Evolutionary conservation across 192 early-diverging fungal species (phyloP), one percentile per base, ranked within the genome.

Genomic region (Coemansia sp.): DNA sequence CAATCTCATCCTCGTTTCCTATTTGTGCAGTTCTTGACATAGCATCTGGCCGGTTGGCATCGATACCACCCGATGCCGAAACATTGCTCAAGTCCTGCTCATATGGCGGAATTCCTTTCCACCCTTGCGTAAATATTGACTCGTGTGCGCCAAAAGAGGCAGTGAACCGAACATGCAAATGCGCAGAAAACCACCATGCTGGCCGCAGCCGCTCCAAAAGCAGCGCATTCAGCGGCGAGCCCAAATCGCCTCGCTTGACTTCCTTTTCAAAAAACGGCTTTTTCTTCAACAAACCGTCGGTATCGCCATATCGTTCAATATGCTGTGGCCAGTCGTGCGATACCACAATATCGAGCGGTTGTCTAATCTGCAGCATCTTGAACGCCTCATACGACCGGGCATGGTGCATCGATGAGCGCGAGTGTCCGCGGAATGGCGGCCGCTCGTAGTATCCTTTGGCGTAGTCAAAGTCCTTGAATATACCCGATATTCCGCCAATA

Each of bases 271-370:
- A 91, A 72, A 85, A 92, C n/a, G 72, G 83, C 65, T 98, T 98
- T 3, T 32, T 70, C 3, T 72, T 60, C 21, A 96, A 62, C 43
- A 99, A 75, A 24, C 60, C 23, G 4, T 65, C 41, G 0, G 83
- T 69, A 73, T 98, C 75, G 2, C 97, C 97, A 70, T 88, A 88
- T 22, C 82, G 73, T 48, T 91, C 91, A 29, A 98, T 93, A 8
- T 87, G 87, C 48, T 85, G 82, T 1, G 97, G 97, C 97, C 97
- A 99, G 64, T 99, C 97, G 69, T 99, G 97, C 5, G 93, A 93
- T 0, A 97, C 62, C 55, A 99, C 91, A 17, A 97, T 83, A 57
- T 99, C 95, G 41, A 99, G 54, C 0, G 93, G 91, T 23, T 83
- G 55, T 10, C 83, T 65, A 12, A 96, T 85, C 85, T 92, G 76